Evolutionary conservation across 768 basidiomycete species (phyloP).

Genomic region (Amanita rubescens): DNA sequence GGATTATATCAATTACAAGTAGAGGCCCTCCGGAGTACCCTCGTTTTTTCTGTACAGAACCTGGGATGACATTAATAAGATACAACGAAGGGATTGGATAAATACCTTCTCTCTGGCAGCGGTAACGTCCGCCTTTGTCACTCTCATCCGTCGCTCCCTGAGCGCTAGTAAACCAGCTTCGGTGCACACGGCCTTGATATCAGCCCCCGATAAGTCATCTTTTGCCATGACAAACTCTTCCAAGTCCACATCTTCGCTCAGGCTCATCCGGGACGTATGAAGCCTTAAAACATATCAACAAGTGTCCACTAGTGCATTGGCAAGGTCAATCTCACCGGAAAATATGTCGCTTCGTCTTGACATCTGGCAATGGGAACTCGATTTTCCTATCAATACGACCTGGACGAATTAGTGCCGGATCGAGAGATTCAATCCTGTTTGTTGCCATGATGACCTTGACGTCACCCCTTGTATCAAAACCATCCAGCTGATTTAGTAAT

Average conservation of each 20-base stretch:
- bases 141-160: constrained; percentile 91
- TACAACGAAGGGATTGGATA: neutral
- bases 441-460: constrained; percentile 99
- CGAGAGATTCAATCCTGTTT: constrained; percentile 93
- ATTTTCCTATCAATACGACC: constrained; percentile 99
- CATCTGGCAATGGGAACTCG: constrained; percentile 94
- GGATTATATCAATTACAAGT: constrained; percentile 43
- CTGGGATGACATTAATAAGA: constrained; percentile 25
- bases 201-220: constrained; percentile 94
- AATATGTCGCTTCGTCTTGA: constrained; percentile 98
- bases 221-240: constrained; percentile 95
- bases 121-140: constrained; percentile 86
- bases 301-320: neutral
- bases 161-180: constrained; percentile 96
- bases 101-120: constrained; percentile 88
- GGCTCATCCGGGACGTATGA: constrained; percentile 93
- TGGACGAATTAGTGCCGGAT: constrained; percentile 96
- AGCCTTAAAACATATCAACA: constrained; percentile 37
- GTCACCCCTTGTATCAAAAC: constrained; percentile 99
- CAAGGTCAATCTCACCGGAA: constrained; percentile 53
- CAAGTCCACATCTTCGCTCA: constrained; percentile 81
- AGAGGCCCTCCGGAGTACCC: constrained; percentile 86
- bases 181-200: constrained; percentile 98
- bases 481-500: constrained; percentile 95
- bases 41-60: constrained; percentile 96